Percentiles rank a stretch among this genome's conserved stretches.
These are phyloP conservation scores for Colletotrichum navitas DNA, from an alignment of 2,329 filamentous ascomycete species.

Conservation along the genomic window DNA sequence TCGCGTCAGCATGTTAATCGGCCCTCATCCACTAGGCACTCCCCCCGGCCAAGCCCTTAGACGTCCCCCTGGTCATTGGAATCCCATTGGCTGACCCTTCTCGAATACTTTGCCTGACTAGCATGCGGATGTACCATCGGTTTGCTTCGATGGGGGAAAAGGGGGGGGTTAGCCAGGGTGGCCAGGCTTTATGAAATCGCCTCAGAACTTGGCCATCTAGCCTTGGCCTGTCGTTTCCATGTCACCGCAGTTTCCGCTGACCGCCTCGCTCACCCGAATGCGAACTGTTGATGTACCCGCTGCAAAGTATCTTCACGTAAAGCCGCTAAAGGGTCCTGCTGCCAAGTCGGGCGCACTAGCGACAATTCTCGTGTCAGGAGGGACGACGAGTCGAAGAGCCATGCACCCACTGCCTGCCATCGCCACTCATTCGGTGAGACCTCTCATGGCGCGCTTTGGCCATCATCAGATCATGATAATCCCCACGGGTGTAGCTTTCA, in stretches of 20 bases:
- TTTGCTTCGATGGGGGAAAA: conserved; percentile 22
- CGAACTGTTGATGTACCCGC: not conserved
- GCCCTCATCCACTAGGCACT: conserved; percentile 29
- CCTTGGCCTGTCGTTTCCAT: not conserved
- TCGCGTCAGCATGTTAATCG: conserved; percentile 40
- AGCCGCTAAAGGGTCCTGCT: not conserved
- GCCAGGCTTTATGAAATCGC: conserved; percentile 7
- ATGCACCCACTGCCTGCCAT: not conserved
- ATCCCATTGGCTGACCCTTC: conserved; percentile 35
- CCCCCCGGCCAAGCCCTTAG: not conserved
- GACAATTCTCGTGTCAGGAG: not conserved
- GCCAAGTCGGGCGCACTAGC: conserved; percentile 3
- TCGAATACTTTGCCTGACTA: conserved; percentile 18
- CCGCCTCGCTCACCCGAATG: not conserved
- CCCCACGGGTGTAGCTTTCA: conserved; percentile 4
- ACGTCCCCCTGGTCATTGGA: conserved; percentile 21
- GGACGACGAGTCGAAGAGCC: not conserved
- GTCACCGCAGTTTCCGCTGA: conserved; percentile 8
- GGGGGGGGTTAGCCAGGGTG: conserved; percentile 13
- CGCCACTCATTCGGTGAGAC: conserved; percentile 1
- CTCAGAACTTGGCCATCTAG: conserved; percentile 12
- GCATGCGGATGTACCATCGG: conserved; percentile 14
- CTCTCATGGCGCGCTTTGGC: not conserved
- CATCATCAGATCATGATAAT: not conserved
- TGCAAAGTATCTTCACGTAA: not conserved